phyloP scores from a whole-genome alignment of 1,284 basidiomycete genomes.

The Grifola frondosa region DNA sequence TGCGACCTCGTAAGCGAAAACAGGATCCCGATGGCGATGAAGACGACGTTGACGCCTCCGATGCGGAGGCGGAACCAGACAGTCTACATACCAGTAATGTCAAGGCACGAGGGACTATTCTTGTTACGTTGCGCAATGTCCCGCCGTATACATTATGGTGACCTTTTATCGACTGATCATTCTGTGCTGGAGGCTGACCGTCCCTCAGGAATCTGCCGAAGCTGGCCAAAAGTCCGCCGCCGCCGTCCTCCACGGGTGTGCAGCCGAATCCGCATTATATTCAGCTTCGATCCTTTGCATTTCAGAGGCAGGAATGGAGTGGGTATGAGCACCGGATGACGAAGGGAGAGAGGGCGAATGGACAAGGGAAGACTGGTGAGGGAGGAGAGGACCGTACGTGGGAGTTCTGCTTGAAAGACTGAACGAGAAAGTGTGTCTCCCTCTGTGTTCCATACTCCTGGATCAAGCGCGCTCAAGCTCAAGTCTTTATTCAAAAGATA shows the following conservation, averaged over 20 bases:
- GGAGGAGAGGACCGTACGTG: constrained; percentile 78
- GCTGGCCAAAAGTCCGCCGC: constrained; percentile 75
- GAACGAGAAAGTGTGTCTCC: no score
- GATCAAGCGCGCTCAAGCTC: no score
- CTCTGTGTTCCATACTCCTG: no score
- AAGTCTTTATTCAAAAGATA: no score
- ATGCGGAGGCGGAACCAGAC: constrained; percentile 24
- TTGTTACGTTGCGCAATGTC: constrained; percentile 87
- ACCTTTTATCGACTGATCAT: no score
- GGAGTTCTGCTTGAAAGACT: constrained; percentile 63
- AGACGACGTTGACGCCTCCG: constrained; percentile 27
- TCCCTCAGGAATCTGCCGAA: constrained; percentile 68
- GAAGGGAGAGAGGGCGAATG: constrained; percentile 73
- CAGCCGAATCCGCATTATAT: constrained; percentile 67
- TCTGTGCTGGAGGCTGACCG: no score
- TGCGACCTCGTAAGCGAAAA: constrained; percentile 44
- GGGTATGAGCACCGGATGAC: constrained; percentile 94
- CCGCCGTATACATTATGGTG: constrained; percentile 89
- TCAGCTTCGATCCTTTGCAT: constrained; percentile 81
- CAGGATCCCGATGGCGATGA: constrained; percentile 43
- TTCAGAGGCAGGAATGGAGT: constrained; percentile 70
- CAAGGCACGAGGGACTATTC: constrained; percentile 58
- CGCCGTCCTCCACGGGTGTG: constrained; percentile 42
- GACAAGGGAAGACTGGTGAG: constrained; percentile 63
- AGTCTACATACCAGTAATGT: not conserved